Conservation (phyloP, 768 basidiomycete species). For the Hypholoma fasciculare region DNA sequence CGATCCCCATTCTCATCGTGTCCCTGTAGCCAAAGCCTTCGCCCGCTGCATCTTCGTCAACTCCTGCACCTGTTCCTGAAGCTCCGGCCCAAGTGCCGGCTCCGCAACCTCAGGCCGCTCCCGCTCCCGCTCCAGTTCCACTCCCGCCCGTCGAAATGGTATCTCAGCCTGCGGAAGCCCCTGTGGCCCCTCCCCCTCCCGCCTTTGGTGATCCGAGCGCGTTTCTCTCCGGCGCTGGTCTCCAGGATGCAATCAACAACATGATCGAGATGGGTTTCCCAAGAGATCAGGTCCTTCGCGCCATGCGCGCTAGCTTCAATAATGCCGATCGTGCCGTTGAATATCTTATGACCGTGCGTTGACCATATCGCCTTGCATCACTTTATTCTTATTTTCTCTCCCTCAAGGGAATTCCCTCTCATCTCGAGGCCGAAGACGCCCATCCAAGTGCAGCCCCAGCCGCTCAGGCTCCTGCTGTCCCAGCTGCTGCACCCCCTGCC, state of each 20-base stretch:
- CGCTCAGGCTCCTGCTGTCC: conserved; percentile 33
- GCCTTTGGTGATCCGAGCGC: conserved; percentile 49
- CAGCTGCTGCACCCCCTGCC: conserved; percentile 22
- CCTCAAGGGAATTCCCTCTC: conserved; percentile 76
- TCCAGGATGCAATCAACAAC: conserved; percentile 76
- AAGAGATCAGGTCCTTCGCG: conserved; percentile 79
- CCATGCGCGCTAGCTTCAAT: conserved; percentile 92
- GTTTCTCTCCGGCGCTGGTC: conserved; percentile 75
- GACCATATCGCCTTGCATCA: background rate
- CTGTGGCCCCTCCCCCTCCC: conserved; percentile 33
- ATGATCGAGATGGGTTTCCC: conserved; percentile 96
- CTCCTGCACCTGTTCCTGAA: conserved; percentile 22
- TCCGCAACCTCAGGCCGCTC: conserved; percentile 25
- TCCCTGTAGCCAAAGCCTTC: conserved; percentile 54
- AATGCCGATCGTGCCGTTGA: conserved; percentile 99
- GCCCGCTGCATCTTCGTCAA: conserved; percentile 29
- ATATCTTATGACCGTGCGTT: conserved; percentile 86
- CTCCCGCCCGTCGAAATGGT: conserved; percentile 31
- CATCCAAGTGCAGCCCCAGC: conserved; percentile 35
- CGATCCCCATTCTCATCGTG: background rate
- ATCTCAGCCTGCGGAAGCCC: conserved; percentile 31
- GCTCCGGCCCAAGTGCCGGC: conserved; percentile 14
- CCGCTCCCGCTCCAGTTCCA: conserved; percentile 27
- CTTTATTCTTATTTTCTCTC: conserved; percentile 9
- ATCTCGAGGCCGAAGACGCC: conserved; percentile 55